Evolutionary conservation across 1,284 basidiomycete genomes (phyloP).

Genomic region (Wallemia hederae): DNA sequence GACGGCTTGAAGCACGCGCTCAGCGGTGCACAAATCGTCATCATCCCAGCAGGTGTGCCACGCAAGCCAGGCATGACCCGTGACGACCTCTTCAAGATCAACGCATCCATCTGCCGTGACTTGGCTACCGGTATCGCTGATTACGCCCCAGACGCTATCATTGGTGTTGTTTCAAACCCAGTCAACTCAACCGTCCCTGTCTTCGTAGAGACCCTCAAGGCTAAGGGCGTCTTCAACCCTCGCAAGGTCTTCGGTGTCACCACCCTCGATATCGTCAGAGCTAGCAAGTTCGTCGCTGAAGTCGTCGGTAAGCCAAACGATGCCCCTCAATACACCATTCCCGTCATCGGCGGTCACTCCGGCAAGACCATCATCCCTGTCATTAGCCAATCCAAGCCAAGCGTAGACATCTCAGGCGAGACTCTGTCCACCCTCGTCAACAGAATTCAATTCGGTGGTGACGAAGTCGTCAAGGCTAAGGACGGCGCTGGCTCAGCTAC

Average conservation of each 20-base stretch:
- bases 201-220: slow-evolving; percentile 71
- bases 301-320: slow-evolving; percentile 36
- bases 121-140: slow-evolving; percentile 67
- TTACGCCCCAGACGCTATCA: slow-evolving; percentile 60
- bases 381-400: slow-evolving; percentile 39
- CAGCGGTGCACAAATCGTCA: slow-evolving; percentile 59
- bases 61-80: slow-evolving; percentile 79
- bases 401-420: slow-evolving; percentile 35
- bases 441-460: slow-evolving; percentile 73
- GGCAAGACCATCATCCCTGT: slow-evolving; percentile 88
- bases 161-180: slow-evolving; percentile 90
- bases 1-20: slow-evolving; percentile 64
- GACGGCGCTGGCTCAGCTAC: slow-evolving; percentile 70
- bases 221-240: slow-evolving; percentile 80
- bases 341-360: slow-evolving; percentile 75
- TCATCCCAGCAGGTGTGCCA: slow-evolving; percentile 92
- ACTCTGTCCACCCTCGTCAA: slow-evolving; percentile 38
- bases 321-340: slow-evolving; percentile 33
- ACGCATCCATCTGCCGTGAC: slow-evolving; percentile 85
- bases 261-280: slow-evolving; percentile 86
- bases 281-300: slow-evolving; percentile 62
- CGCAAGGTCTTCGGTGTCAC: slow-evolving; percentile 43
- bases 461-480: slow-evolving; percentile 69
- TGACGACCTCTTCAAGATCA: slow-evolving; percentile 98
- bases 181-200: slow-evolving; percentile 89